Evolutionary conservation across 2,329 filamentous ascomycete genomes (phyloP).

Genomic region (Xylogone sp.): DNA sequence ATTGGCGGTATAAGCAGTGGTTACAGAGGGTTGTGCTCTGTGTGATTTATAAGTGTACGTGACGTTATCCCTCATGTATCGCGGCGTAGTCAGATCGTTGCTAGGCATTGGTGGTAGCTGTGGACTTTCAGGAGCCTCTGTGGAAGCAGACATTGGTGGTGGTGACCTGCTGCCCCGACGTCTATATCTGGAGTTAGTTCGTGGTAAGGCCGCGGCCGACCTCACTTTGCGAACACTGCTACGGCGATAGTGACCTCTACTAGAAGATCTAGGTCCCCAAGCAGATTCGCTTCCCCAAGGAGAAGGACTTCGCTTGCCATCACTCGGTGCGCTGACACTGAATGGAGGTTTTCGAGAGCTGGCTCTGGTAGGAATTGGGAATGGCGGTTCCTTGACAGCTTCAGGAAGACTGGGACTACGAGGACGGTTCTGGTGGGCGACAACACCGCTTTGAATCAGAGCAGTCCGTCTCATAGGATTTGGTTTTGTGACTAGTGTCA

Average conservation of each 20-base stretch:
- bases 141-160: slow-evolving; percentile 63
- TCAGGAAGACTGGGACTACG: slow-evolving; percentile 64
- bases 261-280: slow-evolving; percentile 47
- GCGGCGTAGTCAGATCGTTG: slow-evolving; percentile 66
- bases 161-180: slow-evolving; percentile 56
- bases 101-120: slow-evolving; percentile 67
- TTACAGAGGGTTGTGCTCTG: slow-evolving; percentile 57
- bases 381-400: slow-evolving; percentile 63
- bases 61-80: slow-evolving; percentile 34
- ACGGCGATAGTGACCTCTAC: slow-evolving; percentile 46
- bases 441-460: slow-evolving; percentile 75
- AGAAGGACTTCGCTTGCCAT: slow-evolving; percentile 76
- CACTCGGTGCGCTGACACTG: slow-evolving; percentile 60
- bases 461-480: slow-evolving; percentile 71
- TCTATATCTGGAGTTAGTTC: slow-evolving; percentile 43
- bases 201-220: slow-evolving; percentile 72
- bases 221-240: slow-evolving; percentile 77
- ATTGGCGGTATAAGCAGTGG: slow-evolving; percentile 47
- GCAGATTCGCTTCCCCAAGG: slow-evolving; percentile 45
- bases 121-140: slow-evolving; percentile 66
- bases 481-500: slow-evolving; percentile 24
- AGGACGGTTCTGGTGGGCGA: slow-evolving; percentile 60
- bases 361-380: slow-evolving; percentile 84
- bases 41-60: slow-evolving; percentile 40
- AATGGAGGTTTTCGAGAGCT: slow-evolving; percentile 75